Percentiles rank a stretch among this genome's conserved stretches.
Evolutionary conservation across 2,329 filamentous ascomycete species (phyloP).

Genomic region (Cladosporium sp.): DNA sequence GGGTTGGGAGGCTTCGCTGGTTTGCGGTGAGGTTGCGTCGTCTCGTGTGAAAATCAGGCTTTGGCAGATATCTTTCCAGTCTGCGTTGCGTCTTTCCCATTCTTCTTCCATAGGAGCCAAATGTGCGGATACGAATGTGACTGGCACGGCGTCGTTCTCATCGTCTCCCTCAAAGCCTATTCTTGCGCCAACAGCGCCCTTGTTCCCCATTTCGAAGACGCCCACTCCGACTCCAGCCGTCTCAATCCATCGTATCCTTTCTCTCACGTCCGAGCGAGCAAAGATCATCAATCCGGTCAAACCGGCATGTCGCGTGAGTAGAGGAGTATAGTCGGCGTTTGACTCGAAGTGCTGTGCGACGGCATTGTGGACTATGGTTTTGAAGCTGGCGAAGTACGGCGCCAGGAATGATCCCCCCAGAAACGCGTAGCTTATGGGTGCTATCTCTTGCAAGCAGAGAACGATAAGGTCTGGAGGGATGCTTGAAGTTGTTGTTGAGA

Average conservation of each 20-base stretch:
- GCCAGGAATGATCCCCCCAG: conserved; percentile 75
- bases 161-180: conserved; percentile 55
- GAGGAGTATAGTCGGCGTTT: conserved; percentile 59
- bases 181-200: conserved; percentile 81
- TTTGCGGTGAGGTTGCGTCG: conserved; percentile 10
- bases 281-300: conserved; percentile 91
- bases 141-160: conserved; percentile 46
- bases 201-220: conserved; percentile 86
- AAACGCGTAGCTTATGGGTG: conserved; percentile 78
- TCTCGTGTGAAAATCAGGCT: conserved; percentile 65
- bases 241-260: conserved; percentile 61
- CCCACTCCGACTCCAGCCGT: conserved; percentile 84
- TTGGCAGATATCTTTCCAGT: conserved; percentile 82
- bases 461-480: conserved; percentile 65
- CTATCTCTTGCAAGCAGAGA: conserved; percentile 78
- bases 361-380: conserved; percentile 52
- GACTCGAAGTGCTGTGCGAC: conserved; percentile 55
- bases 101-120: conserved; percentile 84
- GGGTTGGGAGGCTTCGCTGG: conserved; percentile 22
- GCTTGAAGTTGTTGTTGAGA: conserved; percentile 33
- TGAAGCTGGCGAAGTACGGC: conserved; percentile 70
- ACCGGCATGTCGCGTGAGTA: conserved; percentile 71
- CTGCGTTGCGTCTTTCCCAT: conserved; percentile 69
- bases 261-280: conserved; percentile 56
- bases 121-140: conserved; percentile 87